Conservation (phyloP, 2,329 filamentous ascomycete genomes). For the Ilyonectria destructans region DNA sequence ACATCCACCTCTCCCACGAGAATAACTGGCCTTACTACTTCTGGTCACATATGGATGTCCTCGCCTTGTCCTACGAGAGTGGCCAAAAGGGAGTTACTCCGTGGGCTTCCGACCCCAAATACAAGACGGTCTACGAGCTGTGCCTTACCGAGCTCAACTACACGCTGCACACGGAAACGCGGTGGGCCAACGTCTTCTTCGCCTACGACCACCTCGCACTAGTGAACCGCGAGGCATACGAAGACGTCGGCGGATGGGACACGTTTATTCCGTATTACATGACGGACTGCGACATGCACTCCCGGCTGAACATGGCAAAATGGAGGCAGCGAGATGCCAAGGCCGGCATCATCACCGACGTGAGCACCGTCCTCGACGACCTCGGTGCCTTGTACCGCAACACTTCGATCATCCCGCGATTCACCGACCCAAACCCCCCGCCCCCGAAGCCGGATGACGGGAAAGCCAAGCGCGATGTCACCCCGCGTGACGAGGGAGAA, state of each 20-base stretch:
- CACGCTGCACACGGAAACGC: constrained; percentile 51
- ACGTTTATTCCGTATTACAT: not conserved
- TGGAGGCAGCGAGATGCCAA: constrained; percentile 59
- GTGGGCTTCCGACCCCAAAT: constrained; percentile 54
- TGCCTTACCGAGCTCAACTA: constrained; percentile 56
- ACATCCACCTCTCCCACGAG: constrained; percentile 62
- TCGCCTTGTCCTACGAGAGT: constrained; percentile 60
- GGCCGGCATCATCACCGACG: constrained; percentile 63
- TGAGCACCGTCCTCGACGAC: constrained; percentile 63
- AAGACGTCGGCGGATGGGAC: not conserved
- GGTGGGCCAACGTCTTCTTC: constrained; percentile 71
- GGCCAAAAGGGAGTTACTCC: constrained; percentile 55
- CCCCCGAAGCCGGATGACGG: constrained; percentile 32
- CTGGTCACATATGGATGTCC: constrained; percentile 72
- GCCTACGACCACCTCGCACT: constrained; percentile 68
- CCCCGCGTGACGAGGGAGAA: not conserved
- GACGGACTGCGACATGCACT: constrained; percentile 19
- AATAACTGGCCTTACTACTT: constrained; percentile 67
- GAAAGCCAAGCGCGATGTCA: constrained; percentile 34
- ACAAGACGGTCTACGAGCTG: constrained; percentile 61
- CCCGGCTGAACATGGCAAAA: constrained; percentile 63
- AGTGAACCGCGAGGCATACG: not conserved
- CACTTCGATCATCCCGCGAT: constrained; percentile 54
- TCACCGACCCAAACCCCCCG: constrained; percentile 57
- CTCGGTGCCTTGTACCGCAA: constrained; percentile 64